Evolutionary conservation across 2,329 filamentous ascomycete species (phyloP), one percentile per base, ranked within the genome.

Genomic region (Colletotrichum orbiculare): DNA sequence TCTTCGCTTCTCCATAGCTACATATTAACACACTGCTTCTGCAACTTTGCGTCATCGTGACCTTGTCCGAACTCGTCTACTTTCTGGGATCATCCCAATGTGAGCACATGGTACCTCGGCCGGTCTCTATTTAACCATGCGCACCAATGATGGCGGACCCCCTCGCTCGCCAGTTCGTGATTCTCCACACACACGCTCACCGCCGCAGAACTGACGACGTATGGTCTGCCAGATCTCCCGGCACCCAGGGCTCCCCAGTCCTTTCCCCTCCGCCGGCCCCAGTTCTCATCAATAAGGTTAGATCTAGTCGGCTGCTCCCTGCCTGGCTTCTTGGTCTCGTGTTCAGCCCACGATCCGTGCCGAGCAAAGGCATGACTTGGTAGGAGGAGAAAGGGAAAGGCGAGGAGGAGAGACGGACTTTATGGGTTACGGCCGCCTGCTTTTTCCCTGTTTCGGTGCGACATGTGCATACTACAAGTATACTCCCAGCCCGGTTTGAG

Each of bases 141-240:
- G 62, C 58, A 35, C 57, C 58, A 65, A 65, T 65, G 35, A 60
- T 37, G 15, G 13, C 10, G 9, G 37, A 34, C 13, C 34, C 41
- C 25, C 25, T 25, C 25, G 25, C 25, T 25, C 25, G 17, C 9
- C 25, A 35, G 33, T 10, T 45, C 46, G 59, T 15, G 33, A 34
- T 34, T 25, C 47, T 41, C 46, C 60, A 60, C 48, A 43, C 38
- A 38, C 7, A 48, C 60, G 10, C 25, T 38, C 42, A 45, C 46
- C 12, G n/a, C 33, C 25, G 25, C 25, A 12, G 17, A 53, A 57
- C 45, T 55, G 55, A 64, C 55, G 55, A 60, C 37, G 60, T 15
- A 60, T 54, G 25, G 25, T 4, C 55, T 34, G 49, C 47, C 13
- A 54, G 54, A 64, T 54, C 60, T 64, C 37, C 48, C 60, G 48